These are phyloP conservation scores for Lactarius psammicola DNA, from an alignment of 768 basidiomycete species.

Conservation along the genomic window DNA sequence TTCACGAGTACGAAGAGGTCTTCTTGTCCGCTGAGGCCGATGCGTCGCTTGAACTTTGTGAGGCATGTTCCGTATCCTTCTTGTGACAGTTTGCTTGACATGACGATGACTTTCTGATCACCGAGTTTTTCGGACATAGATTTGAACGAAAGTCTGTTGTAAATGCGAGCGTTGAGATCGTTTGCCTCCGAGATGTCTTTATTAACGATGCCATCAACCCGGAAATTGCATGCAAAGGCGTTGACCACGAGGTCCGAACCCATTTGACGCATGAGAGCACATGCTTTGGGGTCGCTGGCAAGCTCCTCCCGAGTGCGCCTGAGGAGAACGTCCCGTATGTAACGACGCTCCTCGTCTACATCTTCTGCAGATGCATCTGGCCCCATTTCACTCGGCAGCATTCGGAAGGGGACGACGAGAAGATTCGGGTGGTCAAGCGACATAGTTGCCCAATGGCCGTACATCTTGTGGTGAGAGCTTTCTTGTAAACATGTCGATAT, in stretches of 20 bases:
- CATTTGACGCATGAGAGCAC: slow-evolving; percentile 23
- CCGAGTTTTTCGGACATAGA: slow-evolving; percentile 33
- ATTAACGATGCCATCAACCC: slow-evolving; percentile 37
- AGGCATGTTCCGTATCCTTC: slow-evolving; percentile 39
- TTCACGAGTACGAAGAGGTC: slow-evolving; percentile 41
- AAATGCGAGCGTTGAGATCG: slow-evolving; percentile 41
- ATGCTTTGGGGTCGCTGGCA: slow-evolving; percentile 20
- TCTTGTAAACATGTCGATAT: background rate
- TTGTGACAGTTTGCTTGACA: slow-evolving; percentile 37
- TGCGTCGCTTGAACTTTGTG: slow-evolving; percentile 39
- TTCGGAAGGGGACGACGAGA: slow-evolving; percentile 44
- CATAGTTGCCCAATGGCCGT: slow-evolving; percentile 44
- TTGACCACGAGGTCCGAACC: slow-evolving; percentile 44
- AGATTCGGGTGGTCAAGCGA: slow-evolving; percentile 35
- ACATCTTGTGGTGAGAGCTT: slow-evolving; percentile 29
- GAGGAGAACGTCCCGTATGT: slow-evolving; percentile 25
- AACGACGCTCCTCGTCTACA: slow-evolving; percentile 33
- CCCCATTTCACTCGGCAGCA: slow-evolving; percentile 38
- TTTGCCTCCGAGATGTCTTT: slow-evolving; percentile 44
- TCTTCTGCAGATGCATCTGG: slow-evolving; percentile 17
- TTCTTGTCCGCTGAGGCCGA: slow-evolving; percentile 35
- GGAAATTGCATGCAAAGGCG: slow-evolving; percentile 46
- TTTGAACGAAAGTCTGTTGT: slow-evolving; percentile 39
- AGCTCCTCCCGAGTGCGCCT: slow-evolving; percentile 20
- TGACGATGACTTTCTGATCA: slow-evolving; percentile 29